Base-by-base conservation (phyloP, 2,329 filamentous ascomycete genomes). In the Arachnomyces sp. region DNA sequence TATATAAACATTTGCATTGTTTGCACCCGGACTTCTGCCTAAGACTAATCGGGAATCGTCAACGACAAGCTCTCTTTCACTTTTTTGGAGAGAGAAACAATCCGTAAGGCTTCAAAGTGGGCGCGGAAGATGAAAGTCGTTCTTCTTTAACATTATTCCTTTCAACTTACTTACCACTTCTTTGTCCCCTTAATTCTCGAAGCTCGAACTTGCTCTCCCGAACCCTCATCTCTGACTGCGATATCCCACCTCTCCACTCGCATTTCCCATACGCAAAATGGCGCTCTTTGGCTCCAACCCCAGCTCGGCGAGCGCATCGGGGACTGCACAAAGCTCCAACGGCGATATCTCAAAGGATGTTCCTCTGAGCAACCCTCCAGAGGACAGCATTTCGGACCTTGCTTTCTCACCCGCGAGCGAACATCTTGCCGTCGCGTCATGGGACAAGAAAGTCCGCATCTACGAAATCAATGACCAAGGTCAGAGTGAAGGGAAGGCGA, bases 361-460 rank as follows among this genome's bases (percentile, higher is more conserved):
- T 40, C 74, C 82, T 39, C 71, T 98, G 41, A 75, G 70, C 44
- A 76, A 81, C 49, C 84, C 84, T 11, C 92, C 92, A 15, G 81
- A 86, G 51, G 92, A 98, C 66, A 85, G 84, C 63, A 83, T 96
- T 56, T 89, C 89, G 28, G 86, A 88, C 58, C 74, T 98, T 44
- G 71, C 79, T 36, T 98, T 95, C 68, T 89, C 83, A 11, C 79
- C 82, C 1, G 72, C 72, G 39, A 75, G 68, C 50, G 87, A 96
- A 54, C 84, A 93, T 59, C 73, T 98, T 13, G 88, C 90, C 16
- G 85, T 95, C 28, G 72, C 87, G 35, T 94, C 87, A 54, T 98
- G 92, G 92, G 92, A 98, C 67, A 94, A 93, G 71, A 94, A 94
- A 63, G 87, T 96, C 48, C 83, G 89, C 57, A 90, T 98, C 59